These are phyloP conservation scores for Fraxinus greggii DNA, from an alignment of 305 asterid species.

Conservation along the genomic window DNA sequence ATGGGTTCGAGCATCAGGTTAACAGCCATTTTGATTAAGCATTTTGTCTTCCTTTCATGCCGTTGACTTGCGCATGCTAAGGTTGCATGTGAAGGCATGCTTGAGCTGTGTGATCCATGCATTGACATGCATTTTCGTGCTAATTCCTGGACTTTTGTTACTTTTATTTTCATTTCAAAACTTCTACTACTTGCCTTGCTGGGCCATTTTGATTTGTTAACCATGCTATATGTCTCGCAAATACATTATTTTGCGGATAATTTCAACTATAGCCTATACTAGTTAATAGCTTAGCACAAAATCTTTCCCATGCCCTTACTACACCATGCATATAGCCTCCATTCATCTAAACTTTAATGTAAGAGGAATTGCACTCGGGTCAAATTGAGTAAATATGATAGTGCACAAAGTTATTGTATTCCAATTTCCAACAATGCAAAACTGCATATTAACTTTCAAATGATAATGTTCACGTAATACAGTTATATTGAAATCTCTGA, in stretches of 20 bases:
- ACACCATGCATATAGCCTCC: not conserved
- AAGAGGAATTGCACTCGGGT: not conserved
- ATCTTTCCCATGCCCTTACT: not conserved
- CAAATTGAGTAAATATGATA: not conserved
- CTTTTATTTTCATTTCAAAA: not conserved
- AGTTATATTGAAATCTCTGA: not conserved
- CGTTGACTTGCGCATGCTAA: not conserved
- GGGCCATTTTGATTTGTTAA: not conserved
- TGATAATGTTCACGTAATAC: not conserved
- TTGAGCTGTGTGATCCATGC: not conserved
- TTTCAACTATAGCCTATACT: not conserved
- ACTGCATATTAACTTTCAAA: not conserved
- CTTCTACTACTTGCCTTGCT: not conserved
- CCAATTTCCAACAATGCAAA: not conserved
- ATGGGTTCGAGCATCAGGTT: not conserved
- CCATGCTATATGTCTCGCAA: not conserved
- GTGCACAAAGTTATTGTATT: not conserved
- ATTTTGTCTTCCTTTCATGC: not conserved
- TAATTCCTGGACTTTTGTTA: not conserved
- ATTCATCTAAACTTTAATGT: not conserved
- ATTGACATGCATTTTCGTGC: not conserved
- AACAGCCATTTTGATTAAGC: not conserved
- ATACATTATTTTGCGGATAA: not conserved
- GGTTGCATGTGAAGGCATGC: not conserved
- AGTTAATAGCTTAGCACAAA: not conserved